Base-by-base conservation (phyloP, 345 rosid species). In the Rhodomyrtus tomentosa region DNA sequence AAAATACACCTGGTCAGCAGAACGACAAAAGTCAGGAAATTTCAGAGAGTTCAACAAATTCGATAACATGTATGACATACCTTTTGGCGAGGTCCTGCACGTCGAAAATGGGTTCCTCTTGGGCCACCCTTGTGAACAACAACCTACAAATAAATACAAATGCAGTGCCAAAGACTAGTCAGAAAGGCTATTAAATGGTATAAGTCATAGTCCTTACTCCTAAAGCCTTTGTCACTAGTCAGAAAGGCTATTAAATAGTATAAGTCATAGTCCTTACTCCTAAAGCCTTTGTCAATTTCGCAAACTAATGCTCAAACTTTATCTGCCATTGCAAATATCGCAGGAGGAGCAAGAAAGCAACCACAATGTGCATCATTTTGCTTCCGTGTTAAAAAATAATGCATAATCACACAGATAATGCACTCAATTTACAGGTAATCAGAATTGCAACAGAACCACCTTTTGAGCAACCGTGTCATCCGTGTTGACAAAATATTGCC, bases 41-140 rank as follows among this genome's bases (percentile, higher is more conserved):
- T 49, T 53, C 56, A 50, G 27, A 11, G 12, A 53, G 36, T 27
- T 81, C 55, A 50, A 27, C 36, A 32, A 6, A 81, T 16, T 81
- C 82, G 42, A 40, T 27, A 81, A 29, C 25, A 20, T 32, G 45
- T 68, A 18, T 32, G 45, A 84, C 82, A 85, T 62, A 93, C 98
- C 93, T 90, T 93, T 84, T 95, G 98, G 6, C 97, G 96, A 40
- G 99, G 98, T 86, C 98, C 99, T 58, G 97, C 99, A 83, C 98
- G 96, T 82, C 99, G 89, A 84, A 96, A 96, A 85, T 96, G 98
- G 55, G 82, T 91, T 82, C 99, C 98, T 92, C 97, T 92, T 40
- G 96, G 96, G 86, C 90, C 84, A 83, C 90, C 92, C 90, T 91
- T 93, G 73, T 95, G 97, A 85, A 94, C 97, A 88, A 94, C 97